Conservation (phyloP, 306 rosid species). For the Psophocarpus tetragonolobus region DNA sequence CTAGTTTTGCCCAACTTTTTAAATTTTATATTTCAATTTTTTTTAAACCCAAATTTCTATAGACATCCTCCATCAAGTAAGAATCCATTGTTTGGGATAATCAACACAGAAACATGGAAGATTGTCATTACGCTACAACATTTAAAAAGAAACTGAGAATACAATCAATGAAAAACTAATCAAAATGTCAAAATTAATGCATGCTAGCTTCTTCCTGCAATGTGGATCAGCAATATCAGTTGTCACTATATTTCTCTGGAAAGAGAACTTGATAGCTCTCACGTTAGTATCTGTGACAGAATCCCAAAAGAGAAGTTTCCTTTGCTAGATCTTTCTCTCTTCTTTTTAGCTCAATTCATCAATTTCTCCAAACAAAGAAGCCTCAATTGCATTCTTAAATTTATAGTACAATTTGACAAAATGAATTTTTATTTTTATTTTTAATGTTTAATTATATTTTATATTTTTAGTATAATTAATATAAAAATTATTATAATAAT, state of each 20-base stretch:
- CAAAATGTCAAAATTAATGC: constrained; percentile 33
- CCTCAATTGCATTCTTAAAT: constrained; percentile 74
- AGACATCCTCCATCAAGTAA: not conserved
- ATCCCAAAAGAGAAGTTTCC: constrained; percentile 78
- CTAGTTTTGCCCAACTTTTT: too few species aligned
- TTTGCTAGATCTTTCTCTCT: constrained; percentile 59
- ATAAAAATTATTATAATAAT: too few species aligned
- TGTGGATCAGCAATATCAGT: constrained; percentile 11
- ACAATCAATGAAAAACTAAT: constrained; percentile 27
- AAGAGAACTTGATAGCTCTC: constrained; percentile 88
- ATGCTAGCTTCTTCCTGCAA: not conserved
- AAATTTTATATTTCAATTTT: too few species aligned
- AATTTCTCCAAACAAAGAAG: constrained; percentile 69
- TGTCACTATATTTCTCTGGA: constrained; percentile 40
- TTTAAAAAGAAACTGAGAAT: not conserved
- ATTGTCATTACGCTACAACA: not conserved
- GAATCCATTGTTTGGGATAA: not conserved
- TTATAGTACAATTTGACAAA: constrained; percentile 80
- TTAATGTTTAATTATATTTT: too few species aligned
- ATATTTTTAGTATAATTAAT: too few species aligned
- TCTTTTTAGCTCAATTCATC: constrained; percentile 58
- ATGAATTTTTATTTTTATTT: too few species aligned
- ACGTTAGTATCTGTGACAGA: constrained; percentile 63
- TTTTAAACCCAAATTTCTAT: too few species aligned
- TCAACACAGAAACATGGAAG: not conserved